These are phyloP conservation scores for Ogataea glucozyma DNA, from an alignment of 805 yeast genomes.

Conservation along the genomic window DNA sequence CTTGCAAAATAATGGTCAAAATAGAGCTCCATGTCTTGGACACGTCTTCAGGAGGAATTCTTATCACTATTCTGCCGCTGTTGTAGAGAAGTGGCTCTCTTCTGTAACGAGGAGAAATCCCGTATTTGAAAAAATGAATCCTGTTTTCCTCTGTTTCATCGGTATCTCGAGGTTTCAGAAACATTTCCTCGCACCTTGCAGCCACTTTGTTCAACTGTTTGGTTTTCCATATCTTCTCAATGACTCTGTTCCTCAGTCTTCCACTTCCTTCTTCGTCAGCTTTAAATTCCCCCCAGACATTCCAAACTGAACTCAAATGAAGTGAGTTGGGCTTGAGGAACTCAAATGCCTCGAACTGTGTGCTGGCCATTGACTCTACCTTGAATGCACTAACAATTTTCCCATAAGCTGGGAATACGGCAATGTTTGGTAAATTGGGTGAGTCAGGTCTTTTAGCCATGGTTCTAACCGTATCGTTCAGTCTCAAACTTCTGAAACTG, in stretches of 20 bases:
- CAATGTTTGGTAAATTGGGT: constrained; percentile 16
- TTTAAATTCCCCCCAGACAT: constrained; percentile 22
- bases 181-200: constrained; percentile 13
- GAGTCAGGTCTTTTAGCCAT: constrained; percentile 18
- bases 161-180: not conserved
- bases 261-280: constrained; percentile 4
- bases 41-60: constrained; percentile 19
- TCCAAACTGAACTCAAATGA: constrained; percentile 23
- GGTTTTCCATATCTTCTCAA: constrained; percentile 25
- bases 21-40: constrained; percentile 17
- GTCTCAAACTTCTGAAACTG: constrained; percentile 19
- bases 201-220: constrained; percentile 17
- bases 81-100: constrained; percentile 21
- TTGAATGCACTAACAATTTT: constrained; percentile 13
- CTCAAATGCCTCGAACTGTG: constrained; percentile 25
- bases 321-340: constrained; percentile 10
- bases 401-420: constrained; percentile 18
- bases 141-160: constrained; percentile 11
- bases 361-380: constrained; percentile 18
- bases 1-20: constrained; percentile 17
- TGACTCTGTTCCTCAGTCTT: constrained; percentile 17
- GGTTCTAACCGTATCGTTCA: constrained; percentile 15
- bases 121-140: constrained; percentile 23
- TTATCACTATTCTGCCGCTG: constrained; percentile 19
- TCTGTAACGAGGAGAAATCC: constrained; percentile 21